Conservation (phyloP, 257 asterid genomes). For the Dorcoceras hygrometricum region DNA sequence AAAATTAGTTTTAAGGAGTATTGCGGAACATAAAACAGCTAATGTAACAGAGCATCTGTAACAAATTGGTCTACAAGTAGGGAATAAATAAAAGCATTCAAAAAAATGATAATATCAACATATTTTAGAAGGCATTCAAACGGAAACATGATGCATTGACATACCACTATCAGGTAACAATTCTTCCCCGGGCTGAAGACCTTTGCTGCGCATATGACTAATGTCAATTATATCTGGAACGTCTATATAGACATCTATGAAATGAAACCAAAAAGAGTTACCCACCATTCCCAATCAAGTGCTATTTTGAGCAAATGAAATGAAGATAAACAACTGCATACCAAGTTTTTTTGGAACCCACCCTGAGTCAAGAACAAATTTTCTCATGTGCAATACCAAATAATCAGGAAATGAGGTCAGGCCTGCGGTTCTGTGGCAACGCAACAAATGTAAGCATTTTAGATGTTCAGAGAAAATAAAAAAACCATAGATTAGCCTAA, state of each 20-base stretch:
- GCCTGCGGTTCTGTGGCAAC: slow-evolving; percentile 71
- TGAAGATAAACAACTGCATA: slow-evolving; percentile 26
- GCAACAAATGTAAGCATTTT: slow-evolving; percentile 18
- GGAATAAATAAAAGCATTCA: not conserved
- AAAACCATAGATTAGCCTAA: slow-evolving; percentile 15
- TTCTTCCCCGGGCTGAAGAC: slow-evolving; percentile 93
- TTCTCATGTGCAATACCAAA: slow-evolving; percentile 93
- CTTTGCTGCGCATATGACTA: slow-evolving; percentile 85
- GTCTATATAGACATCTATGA: slow-evolving; percentile 83
- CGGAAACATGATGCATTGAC: not conserved
- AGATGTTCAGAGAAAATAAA: slow-evolving; percentile 9
- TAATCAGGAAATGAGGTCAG: slow-evolving; percentile 93
- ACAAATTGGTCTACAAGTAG: no score
- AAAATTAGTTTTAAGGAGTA: slow-evolving; percentile 4
- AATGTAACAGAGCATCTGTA: not conserved
- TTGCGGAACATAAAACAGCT: not conserved
- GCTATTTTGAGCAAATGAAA: slow-evolving; percentile 14
- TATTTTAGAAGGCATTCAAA: not conserved
- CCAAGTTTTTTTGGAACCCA: slow-evolving; percentile 99
- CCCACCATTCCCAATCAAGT: slow-evolving; percentile 16
- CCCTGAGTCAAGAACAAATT: slow-evolving; percentile 88
- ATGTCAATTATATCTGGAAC: slow-evolving; percentile 90
- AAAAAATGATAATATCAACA: slow-evolving; percentile 3
- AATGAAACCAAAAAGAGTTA: slow-evolving; percentile 23
- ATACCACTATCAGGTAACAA: slow-evolving; percentile 76